These are phyloP conservation scores for Pythium brassicae DNA, from an alignment of 352 stramenopile genomes.

Conservation along the genomic window DNA sequence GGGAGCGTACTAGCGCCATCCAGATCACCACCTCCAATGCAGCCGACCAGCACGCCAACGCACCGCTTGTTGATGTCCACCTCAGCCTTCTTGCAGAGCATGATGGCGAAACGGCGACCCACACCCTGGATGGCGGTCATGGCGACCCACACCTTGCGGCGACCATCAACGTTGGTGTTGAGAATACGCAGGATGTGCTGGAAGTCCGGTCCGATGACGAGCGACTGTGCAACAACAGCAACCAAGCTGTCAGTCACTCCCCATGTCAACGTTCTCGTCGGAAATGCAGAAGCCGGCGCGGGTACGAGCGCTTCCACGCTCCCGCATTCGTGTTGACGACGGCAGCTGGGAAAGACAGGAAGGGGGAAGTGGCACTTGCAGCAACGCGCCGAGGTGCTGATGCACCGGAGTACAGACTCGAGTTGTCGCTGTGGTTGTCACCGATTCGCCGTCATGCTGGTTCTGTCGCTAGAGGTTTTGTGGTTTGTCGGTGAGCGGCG, in stretches of 20 bases:
- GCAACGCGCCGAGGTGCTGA: neutral
- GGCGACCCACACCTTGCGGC: constrained; percentile 90
- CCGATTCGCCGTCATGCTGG: neutral
- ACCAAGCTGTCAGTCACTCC: constrained; percentile 2
- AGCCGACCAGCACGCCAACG: neutral
- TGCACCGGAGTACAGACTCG: neutral
- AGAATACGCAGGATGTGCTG: constrained; percentile 99
- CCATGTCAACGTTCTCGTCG: neutral
- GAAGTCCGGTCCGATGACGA: constrained; percentile 96
- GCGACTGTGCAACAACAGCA: constrained; percentile 43
- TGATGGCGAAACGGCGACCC: constrained; percentile 82
- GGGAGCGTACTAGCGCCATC: too few species aligned
- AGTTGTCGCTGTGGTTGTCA: neutral
- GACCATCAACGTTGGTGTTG: constrained; percentile 99
- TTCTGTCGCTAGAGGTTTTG: neutral
- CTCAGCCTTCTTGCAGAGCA: constrained; percentile 99
- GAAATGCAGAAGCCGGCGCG: too few species aligned
- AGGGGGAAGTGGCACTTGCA: too few species aligned
- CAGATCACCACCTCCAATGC: too few species aligned
- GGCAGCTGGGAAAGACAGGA: too few species aligned
- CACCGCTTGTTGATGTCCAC: constrained; percentile 98
- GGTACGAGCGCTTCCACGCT: neutral
- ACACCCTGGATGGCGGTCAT: constrained; percentile 85
- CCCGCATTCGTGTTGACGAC: neutral
- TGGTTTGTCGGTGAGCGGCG: neutral